Percentiles rank a stretch among this genome's conserved stretches.
Evolutionary conservation across 2,329 filamentous ascomycete species (phyloP).

Genomic region (Fusarium sp.): DNA sequence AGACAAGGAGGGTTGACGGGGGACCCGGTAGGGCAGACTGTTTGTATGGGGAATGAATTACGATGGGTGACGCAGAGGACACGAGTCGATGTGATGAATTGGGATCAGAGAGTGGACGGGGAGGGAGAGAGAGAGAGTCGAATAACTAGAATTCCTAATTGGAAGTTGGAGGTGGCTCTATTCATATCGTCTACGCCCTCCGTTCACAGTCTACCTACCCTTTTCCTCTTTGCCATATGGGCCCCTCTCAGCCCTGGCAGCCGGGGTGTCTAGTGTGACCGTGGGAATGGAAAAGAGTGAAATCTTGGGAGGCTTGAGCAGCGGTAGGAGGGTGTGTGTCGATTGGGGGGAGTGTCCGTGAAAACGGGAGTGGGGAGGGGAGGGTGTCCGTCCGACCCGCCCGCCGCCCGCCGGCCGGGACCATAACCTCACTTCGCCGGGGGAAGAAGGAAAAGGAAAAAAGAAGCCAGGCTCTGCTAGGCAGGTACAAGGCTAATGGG

Average conservation of each 20-base stretch:
- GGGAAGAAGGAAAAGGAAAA: not conserved
- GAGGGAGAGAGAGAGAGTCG: not conserved
- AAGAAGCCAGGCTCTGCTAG: not conserved
- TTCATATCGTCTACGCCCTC: slow-evolving; percentile 4
- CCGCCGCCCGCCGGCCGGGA: not conserved
- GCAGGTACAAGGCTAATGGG: not conserved
- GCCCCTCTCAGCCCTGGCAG: slow-evolving; percentile 1
- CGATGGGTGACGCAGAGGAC: slow-evolving; percentile 35
- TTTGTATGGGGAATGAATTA: slow-evolving; percentile 33
- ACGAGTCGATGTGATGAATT: slow-evolving; percentile 12
- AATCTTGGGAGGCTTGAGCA: not conserved
- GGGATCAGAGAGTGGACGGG: not conserved
- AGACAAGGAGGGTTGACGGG: slow-evolving; percentile 15
- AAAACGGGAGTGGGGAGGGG: not conserved
- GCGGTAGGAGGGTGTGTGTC: not conserved
- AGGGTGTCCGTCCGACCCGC: not conserved
- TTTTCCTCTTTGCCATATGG: slow-evolving; percentile 7
- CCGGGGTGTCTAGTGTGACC: not conserved
- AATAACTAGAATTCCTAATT: slow-evolving; percentile 14
- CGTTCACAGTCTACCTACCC: not conserved
- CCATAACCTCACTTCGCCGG: not conserved
- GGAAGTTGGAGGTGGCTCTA: slow-evolving; percentile 15
- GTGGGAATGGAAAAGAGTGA: not conserved
- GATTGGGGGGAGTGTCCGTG: not conserved
- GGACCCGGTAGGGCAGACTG: slow-evolving; percentile 41